phyloP scores from a whole-genome alignment of 495 filamentous ascomycete genomes.

The Astrocystis sublimbata region DNA sequence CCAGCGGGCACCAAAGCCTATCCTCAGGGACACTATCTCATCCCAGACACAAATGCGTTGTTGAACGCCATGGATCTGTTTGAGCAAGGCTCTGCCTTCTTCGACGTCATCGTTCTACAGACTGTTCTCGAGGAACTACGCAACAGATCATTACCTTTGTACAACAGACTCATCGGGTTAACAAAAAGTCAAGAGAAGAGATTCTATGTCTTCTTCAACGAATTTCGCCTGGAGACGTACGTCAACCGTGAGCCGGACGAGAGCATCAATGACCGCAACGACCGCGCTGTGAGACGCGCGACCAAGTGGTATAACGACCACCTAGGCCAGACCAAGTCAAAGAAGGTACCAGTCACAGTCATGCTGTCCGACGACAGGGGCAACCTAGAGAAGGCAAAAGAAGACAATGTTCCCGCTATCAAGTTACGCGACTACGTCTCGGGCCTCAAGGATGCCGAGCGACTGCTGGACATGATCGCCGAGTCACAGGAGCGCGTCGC shows the following conservation, averaged over 20 bases:
- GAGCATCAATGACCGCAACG: slow-evolving; percentile 95
- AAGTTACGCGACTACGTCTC: slow-evolving; percentile 77
- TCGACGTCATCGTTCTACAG: slow-evolving; percentile 92
- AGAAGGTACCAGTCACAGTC: slow-evolving; percentile 71
- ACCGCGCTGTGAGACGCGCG: slow-evolving; percentile 82
- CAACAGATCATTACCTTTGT: slow-evolving; percentile 90
- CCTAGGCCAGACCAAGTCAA: slow-evolving; percentile 61
- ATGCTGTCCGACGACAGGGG: slow-evolving; percentile 93
- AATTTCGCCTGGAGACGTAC: slow-evolving; percentile 91
- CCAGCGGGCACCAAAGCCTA: slow-evolving; percentile 81
- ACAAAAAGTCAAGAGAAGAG: slow-evolving; percentile 94
- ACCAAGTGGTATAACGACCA: slow-evolving; percentile 89
- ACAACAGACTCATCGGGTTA: slow-evolving; percentile 85
- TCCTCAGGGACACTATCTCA: slow-evolving; percentile 87
- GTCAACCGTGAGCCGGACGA: slow-evolving; percentile 73
- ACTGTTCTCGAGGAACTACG: slow-evolving; percentile 94
- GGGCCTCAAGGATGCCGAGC: slow-evolving; percentile 78
- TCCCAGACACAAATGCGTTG: slow-evolving; percentile 95
- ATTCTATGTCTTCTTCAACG: slow-evolving; percentile 99
- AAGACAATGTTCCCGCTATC: slow-evolving; percentile 66
- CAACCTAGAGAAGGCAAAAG: slow-evolving; percentile 79
- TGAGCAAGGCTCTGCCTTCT: slow-evolving; percentile 86
- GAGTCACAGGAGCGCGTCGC: slow-evolving; percentile 67
- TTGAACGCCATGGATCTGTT: slow-evolving; percentile 96
- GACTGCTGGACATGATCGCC: slow-evolving; percentile 92